These are phyloP conservation scores for Kwoniella pini DNA, from an alignment of 768 basidiomycete species.

Conservation along the genomic window DNA sequence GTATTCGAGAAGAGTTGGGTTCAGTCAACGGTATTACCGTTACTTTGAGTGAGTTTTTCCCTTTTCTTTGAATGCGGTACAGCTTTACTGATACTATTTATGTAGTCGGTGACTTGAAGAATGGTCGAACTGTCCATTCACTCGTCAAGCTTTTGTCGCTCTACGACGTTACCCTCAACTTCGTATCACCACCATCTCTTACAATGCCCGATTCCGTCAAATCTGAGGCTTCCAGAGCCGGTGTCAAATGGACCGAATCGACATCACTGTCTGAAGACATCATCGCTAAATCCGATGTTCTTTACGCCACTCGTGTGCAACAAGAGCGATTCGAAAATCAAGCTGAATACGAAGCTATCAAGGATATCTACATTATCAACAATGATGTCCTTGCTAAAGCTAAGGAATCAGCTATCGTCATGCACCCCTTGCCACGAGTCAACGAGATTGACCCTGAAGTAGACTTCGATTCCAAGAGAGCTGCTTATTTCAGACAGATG, in stretches of 20 bases:
- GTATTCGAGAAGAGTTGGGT: constrained; percentile 95
- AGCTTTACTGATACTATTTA: constrained; percentile 1
- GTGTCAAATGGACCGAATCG: constrained; percentile 73
- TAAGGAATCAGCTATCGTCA: constrained; percentile 96
- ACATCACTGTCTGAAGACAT: constrained; percentile 84
- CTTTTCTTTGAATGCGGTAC: background rate
- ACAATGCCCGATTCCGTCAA: constrained; percentile 88
- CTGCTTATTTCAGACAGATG: constrained; percentile 98
- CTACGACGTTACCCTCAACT: constrained; percentile 88
- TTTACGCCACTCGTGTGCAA: constrained; percentile 95
- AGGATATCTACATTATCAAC: constrained; percentile 88
- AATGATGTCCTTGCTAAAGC: constrained; percentile 89
- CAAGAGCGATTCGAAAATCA: constrained; percentile 85
- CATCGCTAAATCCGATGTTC: constrained; percentile 85
- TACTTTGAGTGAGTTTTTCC: constrained; percentile 53
- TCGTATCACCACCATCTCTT: constrained; percentile 82
- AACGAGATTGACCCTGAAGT: constrained; percentile 99
- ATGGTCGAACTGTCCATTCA: constrained; percentile 95
- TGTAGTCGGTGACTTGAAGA: constrained; percentile 87
- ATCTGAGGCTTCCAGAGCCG: constrained; percentile 76
- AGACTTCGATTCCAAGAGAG: constrained; percentile 89
- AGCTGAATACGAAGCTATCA: constrained; percentile 83
- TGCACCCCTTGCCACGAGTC: constrained; percentile 96
- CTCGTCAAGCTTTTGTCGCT: constrained; percentile 87
- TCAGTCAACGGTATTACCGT: constrained; percentile 96